Evolutionary conservation across 192 early-diverging fungal genomes (phyloP), one percentile per base, ranked within the genome.

Genomic region (Coemansia asiatica): DNA sequence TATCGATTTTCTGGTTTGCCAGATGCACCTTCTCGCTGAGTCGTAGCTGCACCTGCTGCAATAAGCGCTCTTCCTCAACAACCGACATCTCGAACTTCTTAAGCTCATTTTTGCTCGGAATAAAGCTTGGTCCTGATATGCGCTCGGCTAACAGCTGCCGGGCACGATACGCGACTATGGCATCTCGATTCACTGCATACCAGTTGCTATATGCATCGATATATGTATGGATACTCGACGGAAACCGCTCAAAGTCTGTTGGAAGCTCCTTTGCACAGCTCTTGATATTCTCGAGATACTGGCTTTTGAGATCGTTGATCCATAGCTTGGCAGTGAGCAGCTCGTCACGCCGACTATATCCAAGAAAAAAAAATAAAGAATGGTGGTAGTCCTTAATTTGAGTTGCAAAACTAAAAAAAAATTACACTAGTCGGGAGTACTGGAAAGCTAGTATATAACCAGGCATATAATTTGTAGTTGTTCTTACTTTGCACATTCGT

Each of bases 71-170:
- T 26, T 82, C 79, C 18, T 82, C 74, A 2, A 58, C 67, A 10
- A 82, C 79, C 19, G 74, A 73, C 46, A 54, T 53, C 62, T 82
- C 79, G 31, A 82, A 67, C 53, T 82, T 82, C 21, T 69, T 66
- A 18, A 82, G 68, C 64, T 82, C 79, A 56, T 21, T 67, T 22
- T 48, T 54, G 56, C 53, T 72, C 1, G 79, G 79, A 15, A 82
- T 70, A 65, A 82, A 82, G 21, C 74, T 60, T 6, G 79, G 70
- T 0, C 79, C 79, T 0, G 27, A 29, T 23, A 76, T 67, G 29
- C 79, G 67, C 67, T 82, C 79, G 16, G 66, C 64, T 26, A 82
- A 64, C 47, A 82, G 64, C 40, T 72, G 67, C 18, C 71, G 74
- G 12, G 79, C 79, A 13, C 71, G 66, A 59, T 73, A 73, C 7